Percentiles rank a stretch among this genome's conserved stretches.
Evolutionary conservation across 2,329 filamentous ascomycete genomes (phyloP).

Genomic region (Cladosporium sp.): DNA sequence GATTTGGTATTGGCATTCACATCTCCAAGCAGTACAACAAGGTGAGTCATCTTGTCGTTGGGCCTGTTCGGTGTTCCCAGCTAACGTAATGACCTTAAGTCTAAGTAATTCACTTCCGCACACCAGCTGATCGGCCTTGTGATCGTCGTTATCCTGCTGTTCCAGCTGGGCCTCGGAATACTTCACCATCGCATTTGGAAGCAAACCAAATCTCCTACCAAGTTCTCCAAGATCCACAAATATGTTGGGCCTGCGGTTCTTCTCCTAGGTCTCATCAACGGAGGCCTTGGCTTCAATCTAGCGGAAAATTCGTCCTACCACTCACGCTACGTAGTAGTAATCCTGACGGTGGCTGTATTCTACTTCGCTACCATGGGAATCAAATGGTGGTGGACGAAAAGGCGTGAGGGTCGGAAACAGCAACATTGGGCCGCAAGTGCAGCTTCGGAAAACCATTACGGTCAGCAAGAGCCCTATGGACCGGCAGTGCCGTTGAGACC

Average conservation of each 20-base stretch:
- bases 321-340: neutral
- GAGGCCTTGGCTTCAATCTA: constrained; percentile 54
- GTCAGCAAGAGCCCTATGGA: too few species aligned
- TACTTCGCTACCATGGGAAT: neutral
- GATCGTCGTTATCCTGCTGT: constrained; percentile 46
- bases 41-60: constrained; percentile 24
- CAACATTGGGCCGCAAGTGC: constrained; percentile 4
- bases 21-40: constrained; percentile 32
- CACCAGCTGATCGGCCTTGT: constrained; percentile 57
- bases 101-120: constrained; percentile 17
- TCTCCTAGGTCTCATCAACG: constrained; percentile 50
- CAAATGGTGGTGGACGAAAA: constrained; percentile 1
- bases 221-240: constrained; percentile 48
- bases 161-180: constrained; percentile 50
- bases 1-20: constrained; percentile 36
- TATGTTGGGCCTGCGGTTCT: constrained; percentile 53
- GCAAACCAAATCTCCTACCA: constrained; percentile 36
- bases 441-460: too few species aligned
- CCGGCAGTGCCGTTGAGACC: too few species aligned
- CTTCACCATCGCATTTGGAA: constrained; percentile 51
- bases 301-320: constrained; percentile 38
- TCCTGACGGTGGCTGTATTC: neutral
- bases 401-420: neutral
- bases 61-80: neutral
- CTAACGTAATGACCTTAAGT: neutral